phyloP scores from a whole-genome alignment of 495 filamentous ascomycete species.

The Penicillium arizonense region DNA sequence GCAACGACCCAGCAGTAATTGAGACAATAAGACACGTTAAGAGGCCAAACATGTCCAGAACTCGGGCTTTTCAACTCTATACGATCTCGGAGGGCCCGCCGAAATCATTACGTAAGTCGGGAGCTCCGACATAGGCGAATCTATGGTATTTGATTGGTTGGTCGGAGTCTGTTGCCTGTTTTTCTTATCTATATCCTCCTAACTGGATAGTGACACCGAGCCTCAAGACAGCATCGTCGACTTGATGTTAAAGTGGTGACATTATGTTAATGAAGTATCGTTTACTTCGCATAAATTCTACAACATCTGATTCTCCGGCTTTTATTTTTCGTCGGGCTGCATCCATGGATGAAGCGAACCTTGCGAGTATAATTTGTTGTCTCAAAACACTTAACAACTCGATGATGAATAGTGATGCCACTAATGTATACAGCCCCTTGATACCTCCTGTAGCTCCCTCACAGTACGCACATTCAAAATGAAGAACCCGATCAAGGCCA shows the following conservation, averaged over 20 bases:
- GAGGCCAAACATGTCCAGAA: not conserved
- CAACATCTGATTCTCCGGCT: too few species aligned
- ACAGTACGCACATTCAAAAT: not conserved
- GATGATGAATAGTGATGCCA: conserved; percentile 12
- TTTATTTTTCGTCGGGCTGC: too few species aligned
- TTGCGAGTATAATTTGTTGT: not conserved
- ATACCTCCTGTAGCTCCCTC: too few species aligned
- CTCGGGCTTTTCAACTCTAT: not conserved
- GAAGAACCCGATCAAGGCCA: not conserved
- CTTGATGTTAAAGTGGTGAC: too few species aligned
- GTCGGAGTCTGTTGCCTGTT: not conserved
- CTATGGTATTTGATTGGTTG: not conserved
- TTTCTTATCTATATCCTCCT: not conserved
- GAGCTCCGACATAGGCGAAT: too few species aligned
- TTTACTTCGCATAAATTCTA: too few species aligned
- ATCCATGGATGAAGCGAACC: not conserved
- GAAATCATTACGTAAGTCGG: too few species aligned
- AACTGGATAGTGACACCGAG: not conserved
- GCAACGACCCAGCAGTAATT: too few species aligned
- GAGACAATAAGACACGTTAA: too few species aligned
- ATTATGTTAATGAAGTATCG: too few species aligned
- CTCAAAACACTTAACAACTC: not conserved
- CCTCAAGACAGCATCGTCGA: not conserved
- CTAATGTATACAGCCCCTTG: not conserved
- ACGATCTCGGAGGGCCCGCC: too few species aligned